Evolutionary conservation across 305 asterid genomes (phyloP), one percentile per base, ranked within the genome.

Genomic region (Stenogyne calaminthoides): DNA sequence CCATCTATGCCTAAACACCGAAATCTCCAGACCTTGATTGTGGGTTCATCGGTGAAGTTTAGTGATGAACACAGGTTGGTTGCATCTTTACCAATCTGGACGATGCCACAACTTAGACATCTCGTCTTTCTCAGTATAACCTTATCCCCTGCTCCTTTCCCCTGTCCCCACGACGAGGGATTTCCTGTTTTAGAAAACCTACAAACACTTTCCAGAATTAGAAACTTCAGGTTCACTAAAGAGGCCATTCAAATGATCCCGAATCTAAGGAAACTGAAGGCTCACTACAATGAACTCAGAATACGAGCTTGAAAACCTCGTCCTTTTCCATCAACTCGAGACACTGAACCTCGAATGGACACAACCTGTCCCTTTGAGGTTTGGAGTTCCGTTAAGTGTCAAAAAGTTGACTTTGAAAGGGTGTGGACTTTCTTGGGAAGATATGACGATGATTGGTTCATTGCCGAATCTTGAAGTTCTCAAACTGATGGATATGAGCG

Each of bases 401-500:
- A 82, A 70, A n/a, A 65, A 73, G 19, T 29, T 82, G 16, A 82
- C 76, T 22, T 16, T 74, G 36, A 15, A 12, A n/a, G 65, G 70
- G 1, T 58, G 78, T 2, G 25, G 34, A 9, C 65, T 73, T 42
- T 12, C 64, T 10, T 82, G 82, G 86, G 47, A 82, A 22, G 82
- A 73, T 6, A 61, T 51, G 82, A 34, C n/a, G 19, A 5, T 29
- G 16, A 37, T 83, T 0, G 74, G 82, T 22, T 69, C 66, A 5
- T 75, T 77, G 75, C 80, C 77, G 6, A 70, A 79, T 68, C 84
- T 79, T 40, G 76, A 79, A 69, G 76, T 82, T 66, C 73, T 82
- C 15, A 82, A 82, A 27, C 58, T 81, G 11, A 29, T 2, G 9
- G 32, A 18, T 64, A 44, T 39, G 73, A 78, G 82, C 46, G 73